A percentile compares a stretch with the other conserved stretches of the same genome.
These are phyloP conservation scores for Arthrocladium fulminans DNA, from an alignment of 2,329 filamentous ascomycete genomes.

Conservation along the genomic window DNA sequence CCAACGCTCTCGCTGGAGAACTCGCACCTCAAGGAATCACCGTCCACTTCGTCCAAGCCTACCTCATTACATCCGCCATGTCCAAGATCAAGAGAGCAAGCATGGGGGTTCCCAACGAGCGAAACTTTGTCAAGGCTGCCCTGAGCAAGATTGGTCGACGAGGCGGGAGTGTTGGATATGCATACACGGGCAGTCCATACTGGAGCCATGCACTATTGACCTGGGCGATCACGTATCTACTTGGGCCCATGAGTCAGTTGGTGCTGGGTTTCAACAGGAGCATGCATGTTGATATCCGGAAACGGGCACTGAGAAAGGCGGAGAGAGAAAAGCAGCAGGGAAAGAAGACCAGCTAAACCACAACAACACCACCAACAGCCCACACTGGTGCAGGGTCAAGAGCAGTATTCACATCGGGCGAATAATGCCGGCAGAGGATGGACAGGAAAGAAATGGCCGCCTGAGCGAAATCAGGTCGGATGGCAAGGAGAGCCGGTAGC, in stretches of 20 bases:
- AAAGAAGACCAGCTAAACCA: slow-evolving; percentile 1
- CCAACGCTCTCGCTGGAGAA: slow-evolving; percentile 72
- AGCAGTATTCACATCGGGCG: too few relatives aligned
- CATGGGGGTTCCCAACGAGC: slow-evolving; percentile 69
- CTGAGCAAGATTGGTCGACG: slow-evolving; percentile 71
- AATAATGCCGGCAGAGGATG: too few relatives aligned
- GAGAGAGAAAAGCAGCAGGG: slow-evolving; percentile 51
- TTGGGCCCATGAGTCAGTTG: slow-evolving; percentile 49
- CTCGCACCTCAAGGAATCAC: slow-evolving; percentile 71
- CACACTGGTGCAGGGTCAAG: too few relatives aligned
- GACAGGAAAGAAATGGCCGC: too few relatives aligned
- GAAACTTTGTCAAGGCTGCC: slow-evolving; percentile 68
- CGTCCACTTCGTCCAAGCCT: slow-evolving; percentile 84
- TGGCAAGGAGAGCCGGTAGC: too few relatives aligned
- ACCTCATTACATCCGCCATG: slow-evolving; percentile 94
- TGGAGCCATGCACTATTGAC: slow-evolving; percentile 88
- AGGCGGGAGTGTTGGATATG: slow-evolving; percentile 67
- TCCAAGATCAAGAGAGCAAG: slow-evolving; percentile 81
- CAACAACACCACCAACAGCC: too few relatives aligned
- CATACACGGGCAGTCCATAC: slow-evolving; percentile 81
- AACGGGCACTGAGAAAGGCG: slow-evolving; percentile 71
- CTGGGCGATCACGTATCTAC: slow-evolving; percentile 60
- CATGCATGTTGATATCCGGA: slow-evolving; percentile 78
- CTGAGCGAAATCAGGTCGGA: too few relatives aligned
- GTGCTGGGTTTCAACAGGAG: slow-evolving; percentile 53